Evolutionary conservation across 1,284 basidiomycete species (phyloP), one percentile per base, ranked within the genome.

Genomic region (Rhodotorula sp.): DNA sequence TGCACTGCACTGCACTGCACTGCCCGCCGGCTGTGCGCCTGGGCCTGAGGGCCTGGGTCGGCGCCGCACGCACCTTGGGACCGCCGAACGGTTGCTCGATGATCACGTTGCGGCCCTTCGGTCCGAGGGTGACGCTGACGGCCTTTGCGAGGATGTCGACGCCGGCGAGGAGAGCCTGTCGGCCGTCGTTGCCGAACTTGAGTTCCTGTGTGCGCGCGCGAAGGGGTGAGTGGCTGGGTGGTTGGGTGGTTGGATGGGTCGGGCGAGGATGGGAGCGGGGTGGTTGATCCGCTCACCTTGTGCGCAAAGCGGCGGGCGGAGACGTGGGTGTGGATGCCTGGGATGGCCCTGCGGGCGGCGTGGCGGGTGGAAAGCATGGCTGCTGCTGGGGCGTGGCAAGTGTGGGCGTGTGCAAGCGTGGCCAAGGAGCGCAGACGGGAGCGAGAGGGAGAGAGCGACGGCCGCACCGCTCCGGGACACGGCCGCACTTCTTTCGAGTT

Each of bases 61-160:
- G n/a, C 46, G 22, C 10, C 10, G 0, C 18, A n/a, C 67, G 30
- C n/a, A 76, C 75, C 76, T 99, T 98, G 73, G 95, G 95, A 62
- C 93, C 92, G 77, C 95, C 95, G 78, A 90, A 99, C 48, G 92
- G 87, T 85, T 98, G 95, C 81, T 98, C 94, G 79, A 99, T 97
- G 84, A 99, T 98, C 78, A 98, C 95, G 81, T 97, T 99, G 78
- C 95, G 88, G 77, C 93, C 91, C 91, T 99, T 99, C 64, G 95
- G 95, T 69, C 95, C 95, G 50, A 98, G 87, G 50, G 95, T 99
- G 61, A 96, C 93, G 75, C 87, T 88, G 79, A 97, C 94, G 71
- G 94, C 90, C 82, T 97, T 92, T 65, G 95, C 94, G 74, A 99
- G 88, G 76, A 95, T 85, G 83, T 98, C 94, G 73, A 99, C 94